Evolutionary conservation across 306 rosid genomes (phyloP).

Genomic region (Cucurbita pepo): DNA sequence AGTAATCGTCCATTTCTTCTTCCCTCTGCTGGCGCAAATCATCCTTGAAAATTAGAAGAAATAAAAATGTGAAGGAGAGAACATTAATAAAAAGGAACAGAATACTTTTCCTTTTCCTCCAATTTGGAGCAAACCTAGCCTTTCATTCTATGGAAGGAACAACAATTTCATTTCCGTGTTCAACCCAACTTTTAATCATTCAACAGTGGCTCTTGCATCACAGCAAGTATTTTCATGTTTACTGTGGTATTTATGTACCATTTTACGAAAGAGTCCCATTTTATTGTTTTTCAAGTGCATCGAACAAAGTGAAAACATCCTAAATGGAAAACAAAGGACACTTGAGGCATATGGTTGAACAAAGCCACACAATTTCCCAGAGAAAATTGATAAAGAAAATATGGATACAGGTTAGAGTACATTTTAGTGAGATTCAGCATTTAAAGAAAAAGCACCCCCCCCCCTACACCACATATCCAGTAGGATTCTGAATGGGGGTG

Average conservation of each 20-base stretch:
- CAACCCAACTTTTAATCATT: background rate
- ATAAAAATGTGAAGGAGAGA: slow-evolving; percentile 5
- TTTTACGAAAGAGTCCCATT: too few relatives aligned
- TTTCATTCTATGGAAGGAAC: background rate
- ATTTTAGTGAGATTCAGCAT: background rate
- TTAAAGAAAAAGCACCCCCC: too few relatives aligned
- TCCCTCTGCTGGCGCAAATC: slow-evolving; percentile 86
- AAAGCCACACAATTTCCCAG: background rate
- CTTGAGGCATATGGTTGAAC: too few relatives aligned
- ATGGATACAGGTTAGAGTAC: background rate
- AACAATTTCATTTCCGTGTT: background rate
- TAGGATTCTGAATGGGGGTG: background rate
- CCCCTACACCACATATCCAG: background rate
- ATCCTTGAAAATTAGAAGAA: slow-evolving; percentile 29
- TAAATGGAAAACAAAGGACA: too few relatives aligned
- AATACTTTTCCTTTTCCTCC: background rate
- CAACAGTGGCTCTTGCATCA: background rate
- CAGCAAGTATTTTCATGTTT: background rate
- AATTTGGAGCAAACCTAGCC: background rate
- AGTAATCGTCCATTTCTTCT: slow-evolving; percentile 93
- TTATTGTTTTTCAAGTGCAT: too few relatives aligned
- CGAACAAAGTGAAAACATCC: too few relatives aligned
- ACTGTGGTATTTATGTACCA: too few relatives aligned
- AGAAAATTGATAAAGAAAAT: background rate
- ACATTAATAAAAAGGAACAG: background rate